Base-by-base conservation (phyloP, 148 eudicot species). In the Dysphania ambrosioides region DNA sequence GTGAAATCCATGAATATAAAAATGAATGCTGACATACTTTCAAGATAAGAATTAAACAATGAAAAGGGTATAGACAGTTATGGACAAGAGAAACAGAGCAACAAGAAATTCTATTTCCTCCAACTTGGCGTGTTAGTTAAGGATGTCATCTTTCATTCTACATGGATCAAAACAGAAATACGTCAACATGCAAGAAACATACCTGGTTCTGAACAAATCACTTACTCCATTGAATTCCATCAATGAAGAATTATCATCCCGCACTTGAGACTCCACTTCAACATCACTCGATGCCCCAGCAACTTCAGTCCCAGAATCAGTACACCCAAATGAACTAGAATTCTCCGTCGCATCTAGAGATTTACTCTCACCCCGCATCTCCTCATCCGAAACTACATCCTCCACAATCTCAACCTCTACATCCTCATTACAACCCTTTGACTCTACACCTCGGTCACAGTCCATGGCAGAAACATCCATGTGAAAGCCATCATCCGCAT, bases 281-380 rank as follows among this genome's bases (percentile, higher is more conserved):
- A 70, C 68, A 44, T 90, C 88, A 80, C 72, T 81, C 27, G 49
- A 61, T 13, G 26, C 44, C 51, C 78, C 78, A 70, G 70, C 84
- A 81, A 65, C 78, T 55, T 79, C 89, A 16, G 26, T 30, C 44
- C 66, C 91, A 30, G 86, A 83, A 81, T 75, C 67, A 9, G 86
- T 78, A 75, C 78, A 73, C 47, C 81, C 93, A 75, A 90, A 92
- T 4, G 97, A 92, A 68, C 97, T 92, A 16, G 95, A 92, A 79
- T 78, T 79, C 80, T 88, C 97, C 12, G 92, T 88, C 40, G 80
- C 71, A 71, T 87, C 91, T n/a, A 71, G 78, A 30, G 63, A 64
- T 34, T 84, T 81, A 40, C 58, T 66, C 74, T 60, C 79, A 66
- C 35, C 62, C 69, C 68, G 35, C 59, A 60, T 47, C 71, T 79